Evolutionary conservation across 257 asterid genomes (phyloP).

Genomic region (Ilex asprella): DNA sequence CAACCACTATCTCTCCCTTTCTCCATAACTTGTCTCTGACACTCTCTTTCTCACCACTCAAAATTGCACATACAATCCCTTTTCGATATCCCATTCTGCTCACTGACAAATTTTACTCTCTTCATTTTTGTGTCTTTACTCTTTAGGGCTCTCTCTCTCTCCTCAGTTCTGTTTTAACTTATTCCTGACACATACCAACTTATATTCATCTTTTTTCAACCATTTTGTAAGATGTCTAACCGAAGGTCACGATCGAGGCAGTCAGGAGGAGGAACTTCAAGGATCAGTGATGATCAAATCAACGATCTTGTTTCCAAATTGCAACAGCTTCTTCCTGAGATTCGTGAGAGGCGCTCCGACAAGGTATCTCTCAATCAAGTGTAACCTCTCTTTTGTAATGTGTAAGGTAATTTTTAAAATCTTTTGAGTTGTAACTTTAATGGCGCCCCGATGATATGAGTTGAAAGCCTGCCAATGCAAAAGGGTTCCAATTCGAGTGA

Average conservation of each 20-base stretch:
- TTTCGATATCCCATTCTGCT: not conserved
- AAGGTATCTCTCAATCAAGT: slow-evolving; percentile 26
- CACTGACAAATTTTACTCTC: not conserved
- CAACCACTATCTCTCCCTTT: no score
- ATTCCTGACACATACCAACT: no score
- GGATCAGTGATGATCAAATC: slow-evolving; percentile 48
- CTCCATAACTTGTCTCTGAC: not conserved
- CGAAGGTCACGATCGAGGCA: slow-evolving; percentile 55
- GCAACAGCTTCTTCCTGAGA: slow-evolving; percentile 57
- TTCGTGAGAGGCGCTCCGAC: slow-evolving; percentile 40
- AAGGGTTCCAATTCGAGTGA: no score
- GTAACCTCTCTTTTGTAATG: no score
- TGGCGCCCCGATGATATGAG: no score
- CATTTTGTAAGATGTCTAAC: slow-evolving; percentile 33
- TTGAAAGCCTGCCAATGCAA: no score
- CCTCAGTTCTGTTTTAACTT: not conserved
- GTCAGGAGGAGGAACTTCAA: slow-evolving; percentile 23
- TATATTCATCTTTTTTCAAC: no score
- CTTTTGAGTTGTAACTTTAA: no score
- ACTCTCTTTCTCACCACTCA: no score
- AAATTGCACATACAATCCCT: no score
- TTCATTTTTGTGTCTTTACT: not conserved
- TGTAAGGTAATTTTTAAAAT: no score
- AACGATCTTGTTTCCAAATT: slow-evolving; percentile 53
- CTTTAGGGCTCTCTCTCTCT: not conserved